A percentile compares a stretch with the other conserved stretches of the same genome.
phyloP scores from a whole-genome alignment of 768 basidiomycete species.

The Lactifluus pinguis region DNA sequence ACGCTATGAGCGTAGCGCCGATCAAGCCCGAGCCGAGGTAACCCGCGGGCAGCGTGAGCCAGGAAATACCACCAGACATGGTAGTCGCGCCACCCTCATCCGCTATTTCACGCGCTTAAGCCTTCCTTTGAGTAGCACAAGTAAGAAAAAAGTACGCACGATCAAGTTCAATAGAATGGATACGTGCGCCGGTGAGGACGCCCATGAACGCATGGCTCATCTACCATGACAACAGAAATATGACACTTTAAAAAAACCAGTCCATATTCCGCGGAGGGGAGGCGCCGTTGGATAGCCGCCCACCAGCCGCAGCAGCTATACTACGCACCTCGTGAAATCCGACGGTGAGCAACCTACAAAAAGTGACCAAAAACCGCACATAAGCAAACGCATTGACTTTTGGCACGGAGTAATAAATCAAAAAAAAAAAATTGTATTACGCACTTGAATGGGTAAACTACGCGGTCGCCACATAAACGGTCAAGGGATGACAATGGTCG shows the following conservation, averaged over 20 bases:
- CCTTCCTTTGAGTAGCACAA: not conserved
- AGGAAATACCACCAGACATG: conserved; percentile 80
- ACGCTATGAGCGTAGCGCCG: conserved; percentile 78
- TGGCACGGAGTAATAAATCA: not conserved
- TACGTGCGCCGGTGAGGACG: conserved; percentile 75
- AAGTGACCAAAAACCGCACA: not conserved
- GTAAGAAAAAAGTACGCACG: conserved; percentile 40
- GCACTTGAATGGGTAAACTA: conserved; percentile 91
- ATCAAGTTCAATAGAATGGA: conserved; percentile 80
- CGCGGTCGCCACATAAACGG: not conserved
- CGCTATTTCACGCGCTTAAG: conserved; percentile 33
- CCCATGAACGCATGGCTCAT: conserved; percentile 84
- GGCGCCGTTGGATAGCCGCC: not conserved
- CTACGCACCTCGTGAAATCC: conserved; percentile 72
- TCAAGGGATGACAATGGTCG: not conserved
- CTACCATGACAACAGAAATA: conserved; percentile 27
- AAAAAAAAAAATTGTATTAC: conserved; percentile 18
- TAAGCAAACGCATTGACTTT: not conserved
- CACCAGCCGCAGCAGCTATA: not conserved
- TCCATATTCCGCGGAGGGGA: not conserved
- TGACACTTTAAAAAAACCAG: not conserved
- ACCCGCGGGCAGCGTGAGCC: conserved; percentile 78
- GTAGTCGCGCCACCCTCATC: conserved; percentile 83
- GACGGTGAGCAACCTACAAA: conserved; percentile 63
- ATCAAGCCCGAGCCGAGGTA: conserved; percentile 82